Evolutionary conservation across 1,139 yeast genomes (phyloP).

Genomic region (Debaryomyces psychrophilus): DNA sequence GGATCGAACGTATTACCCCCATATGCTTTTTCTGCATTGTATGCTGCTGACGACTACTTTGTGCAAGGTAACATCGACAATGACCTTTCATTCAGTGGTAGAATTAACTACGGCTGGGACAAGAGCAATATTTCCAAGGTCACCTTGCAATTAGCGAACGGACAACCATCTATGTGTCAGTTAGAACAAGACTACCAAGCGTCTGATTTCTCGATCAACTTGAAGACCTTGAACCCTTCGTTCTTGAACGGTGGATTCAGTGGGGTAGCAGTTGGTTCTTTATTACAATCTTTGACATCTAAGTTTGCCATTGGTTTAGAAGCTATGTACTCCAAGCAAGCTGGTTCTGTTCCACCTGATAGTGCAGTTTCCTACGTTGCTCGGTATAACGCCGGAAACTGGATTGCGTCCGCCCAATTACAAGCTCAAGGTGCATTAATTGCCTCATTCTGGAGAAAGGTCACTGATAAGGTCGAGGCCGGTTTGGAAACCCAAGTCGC

Average conservation of each 20-base stretch:
- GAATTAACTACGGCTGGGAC: slow-evolving; percentile 92
- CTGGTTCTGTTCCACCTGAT: slow-evolving; percentile 79
- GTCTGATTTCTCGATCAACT: slow-evolving; percentile 80
- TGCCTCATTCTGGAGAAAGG: slow-evolving; percentile 93
- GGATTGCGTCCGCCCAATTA: slow-evolving; percentile 94
- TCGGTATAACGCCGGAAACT: slow-evolving; percentile 82
- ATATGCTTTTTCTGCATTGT: slow-evolving; percentile 88
- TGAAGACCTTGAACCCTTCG: slow-evolving; percentile 90
- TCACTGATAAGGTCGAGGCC: slow-evolving; percentile 91
- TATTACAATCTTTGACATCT: slow-evolving; percentile 86
- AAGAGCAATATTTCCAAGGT: slow-evolving; percentile 78
- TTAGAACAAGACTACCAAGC: slow-evolving; percentile 96
- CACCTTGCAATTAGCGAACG: slow-evolving; percentile 84
- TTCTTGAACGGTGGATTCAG: slow-evolving; percentile 63
- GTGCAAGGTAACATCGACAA: slow-evolving; percentile 92
- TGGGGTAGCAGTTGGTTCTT: slow-evolving; percentile 91
- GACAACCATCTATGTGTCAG: slow-evolving; percentile 94
- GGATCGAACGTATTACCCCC: slow-evolving; percentile 90
- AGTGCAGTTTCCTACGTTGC: slow-evolving; percentile 90
- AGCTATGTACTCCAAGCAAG: slow-evolving; percentile 84
- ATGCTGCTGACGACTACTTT: slow-evolving; percentile 83
- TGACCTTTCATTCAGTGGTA: slow-evolving; percentile 83
- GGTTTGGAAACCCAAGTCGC: slow-evolving; percentile 91
- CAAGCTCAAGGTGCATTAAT: slow-evolving; percentile 91
- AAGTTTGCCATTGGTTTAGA: slow-evolving; percentile 88